Base-by-base conservation (phyloP, 2,329 filamentous ascomycete species). In the Huntiella savannae region DNA sequence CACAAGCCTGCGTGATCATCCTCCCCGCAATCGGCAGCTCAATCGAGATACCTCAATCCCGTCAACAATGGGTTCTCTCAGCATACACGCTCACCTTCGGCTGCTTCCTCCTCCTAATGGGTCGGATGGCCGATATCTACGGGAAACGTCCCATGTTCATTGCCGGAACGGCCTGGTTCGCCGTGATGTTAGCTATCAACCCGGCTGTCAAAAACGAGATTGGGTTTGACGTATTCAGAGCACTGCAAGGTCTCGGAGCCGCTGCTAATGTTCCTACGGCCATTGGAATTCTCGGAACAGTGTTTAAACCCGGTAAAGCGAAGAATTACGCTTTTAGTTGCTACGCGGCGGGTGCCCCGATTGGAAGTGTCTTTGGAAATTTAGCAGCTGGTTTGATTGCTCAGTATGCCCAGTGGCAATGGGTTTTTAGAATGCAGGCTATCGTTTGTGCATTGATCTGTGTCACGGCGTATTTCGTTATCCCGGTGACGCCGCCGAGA, bases 261-360 rank as follows among this genome's bases (percentile, higher is more conserved):
- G 78, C 79, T 1, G 75, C 77, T 12, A 82, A 79, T 54, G 75
- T 82, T 0, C 78, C 79, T 0, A 81, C 77, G 0, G 79, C 78
- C 0, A 73, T 83, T 54, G 79, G 79, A 0, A 82, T 82, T 35
- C 58, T 83, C 2, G 77, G 77, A 0, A 71, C 72, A 1, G 80
- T 75, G 0, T 82, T 82, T 46, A 70, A 71, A 1, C 76, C 77
- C 0, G 75, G 78, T 0, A 76, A 73, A 52, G 72, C 76, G 3
- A 82, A 81, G 59, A 82, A 79, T 53, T 79, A 80, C 55, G 77
- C 77, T 1, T 82, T 83, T 53, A 73, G 71, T 34, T 66, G 69
- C 16, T 81, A 79, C 49, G 68, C 71, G 13, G 75, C 75, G 1
- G 78, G 77, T 1, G 73, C 77, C 0, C 77, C 79, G 0, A 59